These are phyloP conservation scores for Dimargaris verticillata DNA, from an alignment of 192 early-diverging fungal genomes.

Conservation along the genomic window DNA sequence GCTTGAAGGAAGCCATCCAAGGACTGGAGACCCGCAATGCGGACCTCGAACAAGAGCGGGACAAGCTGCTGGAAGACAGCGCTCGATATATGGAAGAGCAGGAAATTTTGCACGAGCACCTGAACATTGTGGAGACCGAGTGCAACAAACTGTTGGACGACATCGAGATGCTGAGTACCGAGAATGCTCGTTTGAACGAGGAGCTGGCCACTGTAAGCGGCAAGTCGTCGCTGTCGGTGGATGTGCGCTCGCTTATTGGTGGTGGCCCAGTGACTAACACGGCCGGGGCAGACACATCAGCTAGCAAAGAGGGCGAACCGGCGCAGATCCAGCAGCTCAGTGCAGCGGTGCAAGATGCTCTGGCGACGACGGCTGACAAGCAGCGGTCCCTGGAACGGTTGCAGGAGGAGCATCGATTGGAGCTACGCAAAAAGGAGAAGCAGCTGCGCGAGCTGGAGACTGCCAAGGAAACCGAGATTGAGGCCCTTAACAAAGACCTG, in stretches of 20 bases:
- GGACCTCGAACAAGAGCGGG: constrained; percentile 29
- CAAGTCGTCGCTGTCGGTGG: neutral
- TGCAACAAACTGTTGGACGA: constrained; percentile 61
- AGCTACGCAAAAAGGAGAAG: constrained; percentile 31
- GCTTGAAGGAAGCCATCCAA: constrained; percentile 30
- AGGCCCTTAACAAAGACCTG: constrained; percentile 42
- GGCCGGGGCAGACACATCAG: neutral
- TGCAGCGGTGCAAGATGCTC: no score
- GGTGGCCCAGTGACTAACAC: neutral
- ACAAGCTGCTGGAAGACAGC: constrained; percentile 38
- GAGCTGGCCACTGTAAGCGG: constrained; percentile 24
- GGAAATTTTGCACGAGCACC: constrained; percentile 17
- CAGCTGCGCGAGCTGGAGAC: constrained; percentile 36
- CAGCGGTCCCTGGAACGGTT: constrained; percentile 23
- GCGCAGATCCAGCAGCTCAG: neutral
- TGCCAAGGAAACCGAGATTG: constrained; percentile 41
- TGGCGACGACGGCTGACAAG: no score
- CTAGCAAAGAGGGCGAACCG: neutral
- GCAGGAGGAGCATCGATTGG: constrained; percentile 27
- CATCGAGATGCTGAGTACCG: constrained; percentile 47
- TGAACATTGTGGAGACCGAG: constrained; percentile 49
- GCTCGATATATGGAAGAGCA: constrained; percentile 15
- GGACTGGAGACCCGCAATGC: constrained; percentile 40
- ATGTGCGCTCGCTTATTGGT: neutral
- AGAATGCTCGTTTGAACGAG: constrained; percentile 28